These are phyloP conservation scores for Sporisorium sorghi DNA, from an alignment of 1,284 basidiomycete species.

Conservation along the genomic window DNA sequence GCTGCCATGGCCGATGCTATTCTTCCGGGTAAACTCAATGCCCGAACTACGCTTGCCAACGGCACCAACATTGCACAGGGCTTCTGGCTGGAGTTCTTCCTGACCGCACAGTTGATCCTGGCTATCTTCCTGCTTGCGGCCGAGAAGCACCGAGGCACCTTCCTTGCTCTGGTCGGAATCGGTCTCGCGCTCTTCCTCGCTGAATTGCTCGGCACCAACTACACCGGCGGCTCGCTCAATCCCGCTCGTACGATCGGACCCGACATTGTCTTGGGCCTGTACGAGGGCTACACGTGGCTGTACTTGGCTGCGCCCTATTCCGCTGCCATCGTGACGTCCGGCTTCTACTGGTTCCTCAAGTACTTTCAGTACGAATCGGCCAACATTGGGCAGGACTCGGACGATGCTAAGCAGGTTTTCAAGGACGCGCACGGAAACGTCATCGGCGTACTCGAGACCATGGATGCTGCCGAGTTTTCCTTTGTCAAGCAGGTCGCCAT, in stretches of 20 bases:
- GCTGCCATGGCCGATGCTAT: slow-evolving; percentile 70
- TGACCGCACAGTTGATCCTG: slow-evolving; percentile 70
- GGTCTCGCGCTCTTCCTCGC: slow-evolving; percentile 56
- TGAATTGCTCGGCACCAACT: slow-evolving; percentile 56
- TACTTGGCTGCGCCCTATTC: slow-evolving; percentile 56
- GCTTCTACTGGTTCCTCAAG: slow-evolving; percentile 52
- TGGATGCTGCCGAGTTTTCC: slow-evolving; percentile 33
- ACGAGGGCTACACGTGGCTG: slow-evolving; percentile 54
- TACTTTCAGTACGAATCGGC: slow-evolving; percentile 55
- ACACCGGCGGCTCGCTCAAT: slow-evolving; percentile 61
- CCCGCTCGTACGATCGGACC: slow-evolving; percentile 60
- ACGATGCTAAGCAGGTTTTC: slow-evolving; percentile 48
- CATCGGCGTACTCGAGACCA: slow-evolving; percentile 50
- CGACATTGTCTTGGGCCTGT: slow-evolving; percentile 39
- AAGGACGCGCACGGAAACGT: slow-evolving; percentile 49
- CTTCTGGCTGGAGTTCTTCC: slow-evolving; percentile 71
- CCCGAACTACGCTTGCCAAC: slow-evolving; percentile 69
- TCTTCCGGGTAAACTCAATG: slow-evolving; percentile 69
- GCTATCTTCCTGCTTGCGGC: slow-evolving; percentile 71
- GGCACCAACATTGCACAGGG: slow-evolving; percentile 62
- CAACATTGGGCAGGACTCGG: slow-evolving; percentile 55
- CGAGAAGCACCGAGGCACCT: slow-evolving; percentile 71
- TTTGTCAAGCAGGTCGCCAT: slow-evolving; percentile 21
- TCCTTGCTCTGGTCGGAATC: slow-evolving; percentile 59
- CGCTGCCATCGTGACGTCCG: slow-evolving; percentile 47